phyloP scores from a whole-genome alignment of 2,329 filamentous ascomycete species.

The Clonostachys rosea region DNA sequence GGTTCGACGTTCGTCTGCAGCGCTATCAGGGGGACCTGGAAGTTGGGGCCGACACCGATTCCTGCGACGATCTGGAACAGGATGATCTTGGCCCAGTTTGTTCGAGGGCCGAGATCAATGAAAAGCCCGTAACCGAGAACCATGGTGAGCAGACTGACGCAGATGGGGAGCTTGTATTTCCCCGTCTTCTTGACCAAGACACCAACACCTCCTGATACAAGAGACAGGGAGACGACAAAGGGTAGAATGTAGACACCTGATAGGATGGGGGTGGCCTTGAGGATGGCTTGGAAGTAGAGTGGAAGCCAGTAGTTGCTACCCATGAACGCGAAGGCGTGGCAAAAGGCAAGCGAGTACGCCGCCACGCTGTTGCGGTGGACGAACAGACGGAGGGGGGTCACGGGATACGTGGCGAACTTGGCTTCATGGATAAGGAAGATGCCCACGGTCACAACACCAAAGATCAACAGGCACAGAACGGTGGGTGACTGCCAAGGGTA shows the following conservation, averaged over 20 bases:
- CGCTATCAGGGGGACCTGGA: constrained; percentile 65
- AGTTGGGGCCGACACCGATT: constrained; percentile 62
- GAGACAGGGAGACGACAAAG: constrained; percentile 61
- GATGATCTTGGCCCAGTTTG: constrained; percentile 51
- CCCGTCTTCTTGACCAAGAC: constrained; percentile 60
- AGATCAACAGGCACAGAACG: constrained; percentile 73
- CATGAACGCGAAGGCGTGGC: constrained; percentile 75
- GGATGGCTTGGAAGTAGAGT: constrained; percentile 77
- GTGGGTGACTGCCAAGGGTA: constrained; percentile 72
- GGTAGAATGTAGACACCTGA: constrained; percentile 74
- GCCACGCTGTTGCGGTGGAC: constrained; percentile 60
- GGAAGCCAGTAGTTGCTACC: constrained; percentile 76
- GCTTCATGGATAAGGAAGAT: constrained; percentile 72
- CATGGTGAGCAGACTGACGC: constrained; percentile 51
- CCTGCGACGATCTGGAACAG: constrained; percentile 60
- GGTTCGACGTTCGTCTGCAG: constrained; percentile 59
- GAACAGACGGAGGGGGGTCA: constrained; percentile 75
- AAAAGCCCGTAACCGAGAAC: constrained; percentile 62
- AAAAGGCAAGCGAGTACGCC: constrained; percentile 61
- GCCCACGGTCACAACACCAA: constrained; percentile 58
- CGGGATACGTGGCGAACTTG: constrained; percentile 68
- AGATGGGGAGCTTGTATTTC: constrained; percentile 58
- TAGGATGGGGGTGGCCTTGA: constrained; percentile 62
- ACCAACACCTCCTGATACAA: constrained; percentile 54
- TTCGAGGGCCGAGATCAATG: constrained; percentile 53